Base-by-base conservation (phyloP, 441 rosid genomes). In the Capsella rubella region DNA sequence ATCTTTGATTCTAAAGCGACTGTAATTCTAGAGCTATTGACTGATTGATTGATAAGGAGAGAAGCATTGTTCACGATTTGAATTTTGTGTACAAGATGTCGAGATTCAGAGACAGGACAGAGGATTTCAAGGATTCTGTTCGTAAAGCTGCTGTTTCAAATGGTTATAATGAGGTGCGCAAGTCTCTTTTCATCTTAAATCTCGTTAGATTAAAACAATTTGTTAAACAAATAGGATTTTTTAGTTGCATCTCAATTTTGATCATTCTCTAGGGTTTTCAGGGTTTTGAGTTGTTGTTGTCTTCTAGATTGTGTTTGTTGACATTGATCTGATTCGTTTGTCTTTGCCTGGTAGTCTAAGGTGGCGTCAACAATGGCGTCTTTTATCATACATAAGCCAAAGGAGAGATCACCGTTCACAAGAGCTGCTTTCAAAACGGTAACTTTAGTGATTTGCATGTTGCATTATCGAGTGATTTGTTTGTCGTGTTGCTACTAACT, bases 51-150 rank as follows among this genome's bases (percentile, higher is more conserved):
- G 21, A 52, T 50, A 25, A 43, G 28, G 35, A 31, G 25, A 21
- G 45, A 64, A 57, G 58, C 64, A 59, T 2, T 40, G 27, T 52
- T 76, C 16, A 18, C 60, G 69, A 65, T 77, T 73, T 72, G 56
- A 65, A 25, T 47, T 45, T 15, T 65, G 21, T 21, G 51, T 59
- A 39, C 3, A 46, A 64, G 71, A 94, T 91, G 98, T 86, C 95
- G 54, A 95, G 83, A 84, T 73, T 87, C 67, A 87, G 93, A 79
- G 99, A 95, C 61, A 86, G 97, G 67, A 89, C 87, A 18, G 98
- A 93, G 81, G 98, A 95, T 82, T 95, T 91, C 73, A 95, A 91
- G 77, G 99, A 95, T 73, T 89, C 85, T 21, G 90, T 86, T 69
- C 87, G 98, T 40, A 86, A 77, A 56, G 43, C 86, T 7, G 96